Evolutionary conservation across 1,284 basidiomycete genomes (phyloP), one percentile per base, ranked within the genome.

Genomic region (Schizopora paradoxa): DNA sequence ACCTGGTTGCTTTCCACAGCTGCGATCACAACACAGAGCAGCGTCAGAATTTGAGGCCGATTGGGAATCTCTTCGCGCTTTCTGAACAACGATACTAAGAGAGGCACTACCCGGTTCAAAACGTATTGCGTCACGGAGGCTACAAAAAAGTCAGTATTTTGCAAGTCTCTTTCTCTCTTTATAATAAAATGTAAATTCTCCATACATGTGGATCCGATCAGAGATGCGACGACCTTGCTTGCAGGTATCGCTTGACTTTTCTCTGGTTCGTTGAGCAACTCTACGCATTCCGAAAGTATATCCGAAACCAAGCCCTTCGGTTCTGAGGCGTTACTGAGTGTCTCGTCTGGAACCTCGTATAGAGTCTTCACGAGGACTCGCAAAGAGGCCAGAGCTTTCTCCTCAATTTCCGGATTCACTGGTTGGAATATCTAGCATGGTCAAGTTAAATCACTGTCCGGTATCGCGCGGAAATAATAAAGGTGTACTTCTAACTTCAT

Each of bases 181-280:
- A 21, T 8, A 16, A 39, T 41, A 41, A 34, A 37, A 16, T 47
- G 40, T 11, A 4, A 74, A 84, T 47, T n/a, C n/a, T n/a, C n/a
- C n/a, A n/a, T 56, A 92, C 91, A 74, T 8, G 86, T 87, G 6
- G 83, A 84, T 16, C 75, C 69, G 59, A 91, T 72, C 54, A 93
- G 76, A 0, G 82, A 76, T 49, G 83, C 84, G 13, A 97, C 64
- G 16, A 91, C 77, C 60, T 88, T 90, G 36, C 84, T 84, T 0
- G 91, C 90, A 37, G 86, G 82, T 55, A 82, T 81, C 0, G 92
- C 91, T 61, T 91, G 86, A 59, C 77, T 86, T 67, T 96, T 97
- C 63, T 96, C 93, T 0, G 92, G 91, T 58, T 94, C 88, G 34
- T 79, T 76, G 37, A 97, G 65, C 31, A 86, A 79, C 27, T 77